These are phyloP conservation scores for Solanum neorickii DNA, from an alignment of 257 asterid genomes.

Conservation along the genomic window DNA sequence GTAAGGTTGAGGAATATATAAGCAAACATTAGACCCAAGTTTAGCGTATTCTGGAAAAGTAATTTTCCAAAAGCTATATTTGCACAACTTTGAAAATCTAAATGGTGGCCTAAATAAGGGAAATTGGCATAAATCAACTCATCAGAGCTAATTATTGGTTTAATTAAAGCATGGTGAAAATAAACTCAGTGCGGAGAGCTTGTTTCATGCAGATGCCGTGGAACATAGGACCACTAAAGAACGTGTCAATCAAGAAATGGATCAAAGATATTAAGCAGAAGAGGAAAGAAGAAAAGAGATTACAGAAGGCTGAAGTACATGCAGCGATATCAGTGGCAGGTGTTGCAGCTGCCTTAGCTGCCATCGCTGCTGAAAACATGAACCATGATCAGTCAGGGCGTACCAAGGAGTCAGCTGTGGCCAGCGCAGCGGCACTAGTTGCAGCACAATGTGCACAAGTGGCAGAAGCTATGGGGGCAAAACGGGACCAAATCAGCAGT, in stretches of 20 bases:
- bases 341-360: conserved; percentile 86
- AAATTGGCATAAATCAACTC: not conserved
- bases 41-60: not conserved
- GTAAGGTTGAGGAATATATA: not conserved
- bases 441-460: conserved; percentile 88
- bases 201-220: conserved; percentile 49
- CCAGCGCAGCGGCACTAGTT: conserved; percentile 80
- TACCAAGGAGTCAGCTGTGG: conserved; percentile 54
- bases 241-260: conserved; percentile 79
- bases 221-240: conserved; percentile 54
- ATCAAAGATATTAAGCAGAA: conserved; percentile 61
- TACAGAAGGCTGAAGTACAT: conserved; percentile 78
- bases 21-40: not conserved
- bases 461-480: conserved; percentile 97
- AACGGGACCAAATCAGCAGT: conserved; percentile 57
- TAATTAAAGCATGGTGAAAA: not conserved
- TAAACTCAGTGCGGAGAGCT: not conserved
- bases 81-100: not conserved
- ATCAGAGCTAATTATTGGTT: not conserved
- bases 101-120: not conserved
- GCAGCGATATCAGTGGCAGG: conserved; percentile 95
- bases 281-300: conserved; percentile 63
- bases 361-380: conserved; percentile 67
- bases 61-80: not conserved
- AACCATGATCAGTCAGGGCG: conserved; percentile 13